These are phyloP conservation scores for Umbilicus rupestris DNA, from an alignment of 164 flowering plant species.

Conservation along the genomic window DNA sequence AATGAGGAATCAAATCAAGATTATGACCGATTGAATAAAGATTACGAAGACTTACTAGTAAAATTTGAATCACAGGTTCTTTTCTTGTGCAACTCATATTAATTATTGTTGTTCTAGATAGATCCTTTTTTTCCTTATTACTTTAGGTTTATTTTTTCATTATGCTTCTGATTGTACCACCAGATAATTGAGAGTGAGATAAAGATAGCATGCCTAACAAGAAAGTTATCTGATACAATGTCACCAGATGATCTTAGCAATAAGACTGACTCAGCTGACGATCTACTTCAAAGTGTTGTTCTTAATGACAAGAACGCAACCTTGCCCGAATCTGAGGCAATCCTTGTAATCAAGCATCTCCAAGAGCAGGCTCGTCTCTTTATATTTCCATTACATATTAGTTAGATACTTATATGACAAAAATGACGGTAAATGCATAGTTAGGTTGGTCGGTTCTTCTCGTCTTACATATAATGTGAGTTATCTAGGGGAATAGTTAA, in stretches of 20 bases:
- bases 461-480: not conserved
- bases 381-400: not conserved
- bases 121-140: not conserved
- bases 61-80: conserved; percentile 38
- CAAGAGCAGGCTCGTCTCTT: conserved; percentile 61
- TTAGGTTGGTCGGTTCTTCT: not conserved
- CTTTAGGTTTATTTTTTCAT: not conserved
- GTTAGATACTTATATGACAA: not conserved
- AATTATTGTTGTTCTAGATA: not conserved
- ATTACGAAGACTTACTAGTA: conserved; percentile 35
- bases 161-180: not conserved
- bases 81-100: not conserved
- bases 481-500: not conserved
- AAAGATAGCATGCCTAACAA: conserved; percentile 42
- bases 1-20: not conserved
- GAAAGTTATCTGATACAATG: conserved; percentile 39
- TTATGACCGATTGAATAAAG: conserved; percentile 37
- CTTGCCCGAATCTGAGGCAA: conserved; percentile 53
- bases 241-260: conserved; percentile 9
- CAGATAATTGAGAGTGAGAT: conserved; percentile 26
- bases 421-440: not conserved
- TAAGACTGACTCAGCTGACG: conserved; percentile 8
- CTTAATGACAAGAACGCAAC: conserved; percentile 22
- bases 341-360: conserved; percentile 55
- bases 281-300: conserved; percentile 9